Percentiles rank a stretch among this genome's conserved stretches.
phyloP scores from a whole-genome alignment of 768 basidiomycete genomes.

The Russula sp. region DNA sequence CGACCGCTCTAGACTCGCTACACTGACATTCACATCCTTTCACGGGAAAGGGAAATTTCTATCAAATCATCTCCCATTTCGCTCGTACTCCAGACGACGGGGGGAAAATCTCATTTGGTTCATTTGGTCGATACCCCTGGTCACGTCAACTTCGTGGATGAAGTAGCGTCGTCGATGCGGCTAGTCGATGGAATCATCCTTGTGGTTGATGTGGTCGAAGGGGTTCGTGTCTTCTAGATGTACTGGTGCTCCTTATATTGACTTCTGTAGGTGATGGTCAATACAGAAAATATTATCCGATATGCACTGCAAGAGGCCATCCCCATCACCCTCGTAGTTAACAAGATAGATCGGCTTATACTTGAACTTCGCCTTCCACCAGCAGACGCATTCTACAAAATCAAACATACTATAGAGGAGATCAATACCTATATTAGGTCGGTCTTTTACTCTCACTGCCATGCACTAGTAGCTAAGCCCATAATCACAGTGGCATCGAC shows the following conservation, averaged over 20 bases:
- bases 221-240: conserved; percentile 41
- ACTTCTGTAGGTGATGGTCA: conserved; percentile 72
- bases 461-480: conserved; percentile 1
- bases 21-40: conserved; percentile 90
- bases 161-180: conserved; percentile 83
- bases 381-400: conserved; percentile 95
- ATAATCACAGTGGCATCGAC: conserved; percentile 58
- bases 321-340: conserved; percentile 88
- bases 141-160: conserved; percentile 98
- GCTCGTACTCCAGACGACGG: conserved; percentile 72
- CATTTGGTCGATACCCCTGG: conserved; percentile 97
- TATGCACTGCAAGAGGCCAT: conserved; percentile 86
- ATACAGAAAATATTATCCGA: conserved; percentile 80
- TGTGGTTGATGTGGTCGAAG: conserved; percentile 98
- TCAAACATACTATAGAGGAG: conserved; percentile 98
- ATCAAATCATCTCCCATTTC: conserved; percentile 98
- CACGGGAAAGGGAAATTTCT: conserved; percentile 84
- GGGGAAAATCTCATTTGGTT: conserved; percentile 87
- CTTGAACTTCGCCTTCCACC: conserved; percentile 95
- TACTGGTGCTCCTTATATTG: conserved; percentile 11
- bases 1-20: conserved; percentile 63
- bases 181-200: conserved; percentile 86
- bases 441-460: conserved; percentile 3
- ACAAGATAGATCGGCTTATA: conserved; percentile 97
- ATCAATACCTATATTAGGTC: conserved; percentile 95